Evolutionary conservation across 148 eudicot species (phyloP).

Genomic region (Chenopodium quinoa): DNA sequence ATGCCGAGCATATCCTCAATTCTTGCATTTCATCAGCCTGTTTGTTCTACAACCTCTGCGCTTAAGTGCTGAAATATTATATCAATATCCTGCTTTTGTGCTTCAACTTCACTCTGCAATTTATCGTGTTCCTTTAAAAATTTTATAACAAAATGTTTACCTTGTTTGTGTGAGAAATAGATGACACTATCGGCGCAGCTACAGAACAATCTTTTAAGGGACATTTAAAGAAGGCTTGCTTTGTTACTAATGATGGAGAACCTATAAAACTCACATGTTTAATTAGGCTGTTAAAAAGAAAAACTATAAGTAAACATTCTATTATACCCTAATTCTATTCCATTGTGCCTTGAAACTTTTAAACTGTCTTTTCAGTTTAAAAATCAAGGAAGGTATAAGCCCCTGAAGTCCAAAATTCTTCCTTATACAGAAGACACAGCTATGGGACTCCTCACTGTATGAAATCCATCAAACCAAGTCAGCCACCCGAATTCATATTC

Average conservation of each 20-base stretch:
- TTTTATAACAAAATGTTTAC: no score
- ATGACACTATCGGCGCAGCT: neutral
- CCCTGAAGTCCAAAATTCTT: neutral
- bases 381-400: neutral
- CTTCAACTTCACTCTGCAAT: no score
- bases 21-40: neutral
- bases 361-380: conserved; percentile 7
- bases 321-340: neutral
- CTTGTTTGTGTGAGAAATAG: no score
- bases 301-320: neutral
- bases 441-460: conserved; percentile 66
- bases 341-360: neutral
- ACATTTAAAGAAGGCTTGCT: neutral
- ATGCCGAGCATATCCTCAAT: neutral
- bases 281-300: neutral
- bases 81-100: no score
- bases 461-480: conserved; percentile 65
- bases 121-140: no score
- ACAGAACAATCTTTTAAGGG: neutral
- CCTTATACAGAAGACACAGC: conserved; percentile 49
- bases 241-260: neutral
- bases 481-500: conserved; percentile 62
- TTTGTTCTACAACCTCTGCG: neutral
- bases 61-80: no score
- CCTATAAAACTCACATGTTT: neutral